Percentiles rank a stretch among this genome's conserved stretches.
Conservation (phyloP, 2,329 filamentous ascomycete species). For the Pseudophaeomoniella oleicola region DNA sequence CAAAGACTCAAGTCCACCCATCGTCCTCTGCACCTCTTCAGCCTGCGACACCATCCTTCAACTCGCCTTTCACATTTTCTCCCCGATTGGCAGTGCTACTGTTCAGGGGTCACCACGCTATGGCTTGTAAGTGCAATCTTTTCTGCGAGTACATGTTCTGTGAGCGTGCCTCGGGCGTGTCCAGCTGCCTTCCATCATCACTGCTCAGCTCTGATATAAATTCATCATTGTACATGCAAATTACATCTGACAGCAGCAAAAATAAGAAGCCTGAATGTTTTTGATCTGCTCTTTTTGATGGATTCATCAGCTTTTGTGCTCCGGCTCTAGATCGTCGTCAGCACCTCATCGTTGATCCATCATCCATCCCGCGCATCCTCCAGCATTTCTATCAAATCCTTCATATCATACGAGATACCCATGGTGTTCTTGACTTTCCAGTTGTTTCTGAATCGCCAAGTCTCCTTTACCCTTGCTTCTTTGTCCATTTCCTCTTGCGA, state of each 20-base stretch:
- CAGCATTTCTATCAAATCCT: too few species aligned
- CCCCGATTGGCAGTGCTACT: conserved; percentile 1
- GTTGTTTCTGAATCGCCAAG: background rate
- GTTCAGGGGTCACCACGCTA: conserved; percentile 35
- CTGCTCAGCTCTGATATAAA: background rate
- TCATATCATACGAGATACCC: too few species aligned
- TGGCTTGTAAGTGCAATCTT: conserved; percentile 43
- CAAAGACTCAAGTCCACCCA: too few species aligned
- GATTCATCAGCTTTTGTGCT: background rate
- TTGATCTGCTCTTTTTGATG: background rate
- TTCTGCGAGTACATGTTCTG: conserved; percentile 15
- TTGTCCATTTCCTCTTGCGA: background rate
- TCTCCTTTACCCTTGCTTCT: background rate
- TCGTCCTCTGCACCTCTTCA: background rate
- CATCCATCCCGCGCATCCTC: too few species aligned
- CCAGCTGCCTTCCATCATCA: background rate
- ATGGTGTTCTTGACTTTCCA: too few species aligned
- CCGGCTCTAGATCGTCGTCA: background rate
- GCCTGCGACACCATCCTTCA: background rate
- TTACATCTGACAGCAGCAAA: too few species aligned
- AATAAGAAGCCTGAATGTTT: too few species aligned
- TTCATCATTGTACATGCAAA: background rate
- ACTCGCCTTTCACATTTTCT: background rate
- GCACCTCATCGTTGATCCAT: background rate
- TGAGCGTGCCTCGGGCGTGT: conserved; percentile 8